A percentile compares a stretch with the other conserved stretches of the same genome.
These are phyloP conservation scores for Schizonepeta tenuifolia DNA, from an alignment of 257 asterid species.

Conservation along the genomic window DNA sequence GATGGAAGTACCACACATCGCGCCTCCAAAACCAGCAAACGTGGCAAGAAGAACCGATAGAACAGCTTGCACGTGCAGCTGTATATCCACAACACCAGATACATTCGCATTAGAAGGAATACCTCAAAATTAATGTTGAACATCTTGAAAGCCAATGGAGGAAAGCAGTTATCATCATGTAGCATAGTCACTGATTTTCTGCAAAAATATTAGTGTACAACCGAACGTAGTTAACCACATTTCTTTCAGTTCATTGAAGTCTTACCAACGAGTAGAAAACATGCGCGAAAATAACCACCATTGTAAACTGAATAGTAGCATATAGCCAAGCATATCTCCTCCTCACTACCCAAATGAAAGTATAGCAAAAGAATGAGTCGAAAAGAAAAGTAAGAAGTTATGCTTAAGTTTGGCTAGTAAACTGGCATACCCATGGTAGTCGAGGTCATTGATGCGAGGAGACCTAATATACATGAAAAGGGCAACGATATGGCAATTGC, in stretches of 20 bases:
- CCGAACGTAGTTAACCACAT: too few species aligned
- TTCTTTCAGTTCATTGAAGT: conserved; percentile 2
- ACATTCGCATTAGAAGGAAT: conserved; percentile 22
- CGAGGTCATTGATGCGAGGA: conserved; percentile 94
- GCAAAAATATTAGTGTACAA: background rate
- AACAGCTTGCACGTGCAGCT: conserved; percentile 83
- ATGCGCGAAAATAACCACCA: conserved; percentile 86
- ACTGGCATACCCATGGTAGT: conserved; percentile 82
- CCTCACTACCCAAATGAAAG: conserved; percentile 50
- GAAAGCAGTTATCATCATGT: background rate
- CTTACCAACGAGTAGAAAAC: conserved; percentile 85
- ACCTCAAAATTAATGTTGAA: too few species aligned
- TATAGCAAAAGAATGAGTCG: conserved; percentile 18
- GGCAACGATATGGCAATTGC: conserved; percentile 96
- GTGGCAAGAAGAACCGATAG: conserved; percentile 76
- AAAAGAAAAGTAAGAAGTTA: background rate
- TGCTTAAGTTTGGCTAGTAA: conserved; percentile 14
- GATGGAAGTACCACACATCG: conserved; percentile 81
- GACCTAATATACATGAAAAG: conserved; percentile 93
- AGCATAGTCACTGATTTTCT: too few species aligned
- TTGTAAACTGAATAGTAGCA: conserved; percentile 70
- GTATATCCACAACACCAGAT: conserved; percentile 29
- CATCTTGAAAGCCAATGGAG: too few species aligned
- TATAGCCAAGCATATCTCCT: conserved; percentile 84
- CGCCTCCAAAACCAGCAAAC: conserved; percentile 87